These are phyloP conservation scores for Termitomyces sp. DNA, from an alignment of 768 basidiomycete species.

Conservation along the genomic window DNA sequence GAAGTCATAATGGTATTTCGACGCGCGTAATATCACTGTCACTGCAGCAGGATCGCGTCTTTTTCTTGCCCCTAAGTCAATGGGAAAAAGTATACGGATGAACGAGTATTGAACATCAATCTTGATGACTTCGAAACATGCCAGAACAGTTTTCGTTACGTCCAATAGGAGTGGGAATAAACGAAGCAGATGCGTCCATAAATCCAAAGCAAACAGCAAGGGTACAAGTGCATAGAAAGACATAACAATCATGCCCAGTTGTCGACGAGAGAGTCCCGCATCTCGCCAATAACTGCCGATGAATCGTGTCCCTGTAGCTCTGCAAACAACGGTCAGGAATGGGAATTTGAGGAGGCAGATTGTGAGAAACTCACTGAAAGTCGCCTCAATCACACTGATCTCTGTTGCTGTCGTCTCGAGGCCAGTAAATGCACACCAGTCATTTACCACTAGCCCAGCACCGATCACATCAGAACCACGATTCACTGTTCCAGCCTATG, in stretches of 20 bases:
- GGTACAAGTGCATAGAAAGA: constrained; percentile 1
- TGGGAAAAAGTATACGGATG: background rate
- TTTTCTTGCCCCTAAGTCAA: background rate
- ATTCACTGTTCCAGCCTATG: constrained; percentile 94
- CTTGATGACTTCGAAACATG: background rate
- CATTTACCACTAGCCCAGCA: constrained; percentile 96
- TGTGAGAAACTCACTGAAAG: constrained; percentile 75
- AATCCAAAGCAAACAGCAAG: background rate
- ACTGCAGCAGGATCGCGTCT: too few relatives aligned
- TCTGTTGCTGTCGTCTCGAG: constrained; percentile 99
- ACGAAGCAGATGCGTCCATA: background rate
- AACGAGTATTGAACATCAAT: background rate
- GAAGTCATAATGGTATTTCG: background rate
- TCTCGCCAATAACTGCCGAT: constrained; percentile 83
- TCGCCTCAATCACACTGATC: constrained; percentile 95
- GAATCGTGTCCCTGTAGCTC: constrained; percentile 86
- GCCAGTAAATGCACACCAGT: constrained; percentile 99
- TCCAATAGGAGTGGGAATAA: background rate
- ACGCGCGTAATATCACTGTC: background rate
- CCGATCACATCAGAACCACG: constrained; percentile 98
- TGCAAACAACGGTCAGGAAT: constrained; percentile 27
- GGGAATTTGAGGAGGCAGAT: background rate
- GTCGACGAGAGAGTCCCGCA: constrained; percentile 89
- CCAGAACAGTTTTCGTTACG: background rate
- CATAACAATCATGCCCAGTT: constrained; percentile 72